phyloP scores from a whole-genome alignment of 2,329 filamentous ascomycete species.

The Herpotrichia juniperi region DNA sequence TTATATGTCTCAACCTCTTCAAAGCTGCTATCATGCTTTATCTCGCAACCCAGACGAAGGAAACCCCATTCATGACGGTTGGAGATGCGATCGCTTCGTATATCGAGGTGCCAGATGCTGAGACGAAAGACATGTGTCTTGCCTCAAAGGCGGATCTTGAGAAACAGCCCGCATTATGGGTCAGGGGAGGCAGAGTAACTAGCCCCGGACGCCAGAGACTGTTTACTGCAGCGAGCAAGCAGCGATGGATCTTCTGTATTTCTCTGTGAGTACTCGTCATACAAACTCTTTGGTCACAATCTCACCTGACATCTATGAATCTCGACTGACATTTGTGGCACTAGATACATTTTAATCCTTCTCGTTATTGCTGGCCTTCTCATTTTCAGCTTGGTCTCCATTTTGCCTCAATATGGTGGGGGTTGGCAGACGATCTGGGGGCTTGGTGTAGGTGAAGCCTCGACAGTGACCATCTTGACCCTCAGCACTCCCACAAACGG shows the following conservation, averaged over 20 bases:
- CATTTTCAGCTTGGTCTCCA: not conserved
- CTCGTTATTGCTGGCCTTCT: not conserved
- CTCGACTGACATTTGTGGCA: not conserved
- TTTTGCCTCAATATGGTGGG: not conserved
- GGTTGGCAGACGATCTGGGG: not conserved
- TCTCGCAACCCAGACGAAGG: conserved; percentile 6
- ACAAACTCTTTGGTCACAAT: not conserved
- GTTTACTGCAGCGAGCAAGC: not conserved
- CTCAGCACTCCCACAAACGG: not conserved
- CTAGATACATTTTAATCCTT: not conserved
- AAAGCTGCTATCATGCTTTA: not conserved
- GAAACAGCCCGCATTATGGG: not conserved
- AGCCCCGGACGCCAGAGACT: not conserved
- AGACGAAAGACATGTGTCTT: conserved; percentile 7
- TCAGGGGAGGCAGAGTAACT: not conserved
- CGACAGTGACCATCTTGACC: not conserved
- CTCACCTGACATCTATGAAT: not conserved
- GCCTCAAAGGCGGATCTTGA: conserved; percentile 1
- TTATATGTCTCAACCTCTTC: conserved; percentile 1
- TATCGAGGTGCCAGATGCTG: conserved; percentile 9
- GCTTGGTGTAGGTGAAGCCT: not conserved
- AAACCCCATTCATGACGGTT: conserved; percentile 19
- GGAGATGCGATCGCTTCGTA: conserved; percentile 22
- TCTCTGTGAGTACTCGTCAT: not conserved
- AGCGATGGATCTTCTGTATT: not conserved